phyloP scores from a whole-genome alignment of 2,329 filamentous ascomycete genomes.

The Ophiostoma tasmaniense region DNA sequence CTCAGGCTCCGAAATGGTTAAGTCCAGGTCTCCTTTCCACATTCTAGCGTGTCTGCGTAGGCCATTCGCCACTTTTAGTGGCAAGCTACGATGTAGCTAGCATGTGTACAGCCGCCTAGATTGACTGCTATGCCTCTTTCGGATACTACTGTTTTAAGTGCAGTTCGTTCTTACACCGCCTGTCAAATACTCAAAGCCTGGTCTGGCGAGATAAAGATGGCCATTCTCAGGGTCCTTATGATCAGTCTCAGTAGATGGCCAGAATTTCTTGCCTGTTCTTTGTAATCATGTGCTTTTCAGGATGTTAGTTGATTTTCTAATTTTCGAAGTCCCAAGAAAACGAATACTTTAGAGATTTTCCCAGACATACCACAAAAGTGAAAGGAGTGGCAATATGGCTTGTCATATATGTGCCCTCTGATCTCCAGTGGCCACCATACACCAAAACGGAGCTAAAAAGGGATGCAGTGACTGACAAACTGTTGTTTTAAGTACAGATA shows the following conservation, averaged over 20 bases:
- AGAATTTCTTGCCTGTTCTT: neutral
- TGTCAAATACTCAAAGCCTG: neutral
- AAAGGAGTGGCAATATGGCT: neutral
- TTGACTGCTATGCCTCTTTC: neutral
- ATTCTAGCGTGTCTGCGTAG: neutral
- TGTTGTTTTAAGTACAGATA: neutral
- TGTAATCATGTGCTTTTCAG: neutral
- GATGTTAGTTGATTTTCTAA: neutral
- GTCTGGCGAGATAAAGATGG: neutral
- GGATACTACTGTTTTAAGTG: neutral
- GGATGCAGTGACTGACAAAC: neutral
- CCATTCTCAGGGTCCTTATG: neutral
- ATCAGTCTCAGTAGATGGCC: neutral
- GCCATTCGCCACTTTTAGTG: neutral
- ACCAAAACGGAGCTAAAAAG: neutral
- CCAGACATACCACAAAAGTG: neutral
- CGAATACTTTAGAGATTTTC: neutral
- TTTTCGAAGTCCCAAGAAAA: neutral
- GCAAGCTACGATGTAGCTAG: neutral
- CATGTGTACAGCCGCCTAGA: neutral
- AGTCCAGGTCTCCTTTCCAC: neutral
- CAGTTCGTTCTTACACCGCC: neutral
- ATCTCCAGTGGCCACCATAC: neutral
- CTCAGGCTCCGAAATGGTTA: neutral
- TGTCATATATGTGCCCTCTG: neutral